phyloP scores from a whole-genome alignment of 352 stramenopile species.

The Phytophthora lateralis region DNA sequence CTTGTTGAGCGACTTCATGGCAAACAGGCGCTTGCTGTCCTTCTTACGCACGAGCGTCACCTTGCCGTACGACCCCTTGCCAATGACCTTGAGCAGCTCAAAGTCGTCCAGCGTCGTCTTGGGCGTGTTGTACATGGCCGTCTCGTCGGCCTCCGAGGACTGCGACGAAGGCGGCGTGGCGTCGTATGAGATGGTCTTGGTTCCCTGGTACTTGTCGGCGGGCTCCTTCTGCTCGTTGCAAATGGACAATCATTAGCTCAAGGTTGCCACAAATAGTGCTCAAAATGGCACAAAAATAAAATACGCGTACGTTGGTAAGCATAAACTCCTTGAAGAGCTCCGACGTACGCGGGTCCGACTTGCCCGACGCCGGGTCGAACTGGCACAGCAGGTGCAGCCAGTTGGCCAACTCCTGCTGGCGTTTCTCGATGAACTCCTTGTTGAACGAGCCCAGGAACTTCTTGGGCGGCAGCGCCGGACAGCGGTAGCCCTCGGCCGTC shows the following conservation, averaged over 20 bases:
- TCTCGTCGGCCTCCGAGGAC: constrained; percentile 37
- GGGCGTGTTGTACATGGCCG: constrained; percentile 80
- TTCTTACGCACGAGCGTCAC: constrained; percentile 91
- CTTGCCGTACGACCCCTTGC: constrained; percentile 93
- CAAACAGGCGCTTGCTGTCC: constrained; percentile 72
- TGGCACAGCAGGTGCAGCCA: constrained; percentile 87
- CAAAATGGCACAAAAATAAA: constrained; percentile 1
- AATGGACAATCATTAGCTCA: constrained; percentile 8
- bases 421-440: constrained; percentile 91
- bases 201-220: constrained; percentile 59
- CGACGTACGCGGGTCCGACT: constrained; percentile 68
- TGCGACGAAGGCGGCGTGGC: constrained; percentile 39
- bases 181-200: constrained; percentile 46
- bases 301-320: constrained; percentile 63
- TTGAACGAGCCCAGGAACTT: constrained; percentile 91
- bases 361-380: constrained; percentile 63
- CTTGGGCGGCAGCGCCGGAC: constrained; percentile 82
- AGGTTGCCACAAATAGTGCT: constrained; percentile 14
- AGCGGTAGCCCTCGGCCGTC: constrained; percentile 73
- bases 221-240: constrained; percentile 65
- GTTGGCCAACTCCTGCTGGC: constrained; percentile 85
- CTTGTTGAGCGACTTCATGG: constrained; percentile 92
- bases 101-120: constrained; percentile 93
- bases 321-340: constrained; percentile 85
- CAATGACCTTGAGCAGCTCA: constrained; percentile 92